Conservation (phyloP, 2,329 filamentous ascomycete genomes). For the Ophiostoma australiae region DNA sequence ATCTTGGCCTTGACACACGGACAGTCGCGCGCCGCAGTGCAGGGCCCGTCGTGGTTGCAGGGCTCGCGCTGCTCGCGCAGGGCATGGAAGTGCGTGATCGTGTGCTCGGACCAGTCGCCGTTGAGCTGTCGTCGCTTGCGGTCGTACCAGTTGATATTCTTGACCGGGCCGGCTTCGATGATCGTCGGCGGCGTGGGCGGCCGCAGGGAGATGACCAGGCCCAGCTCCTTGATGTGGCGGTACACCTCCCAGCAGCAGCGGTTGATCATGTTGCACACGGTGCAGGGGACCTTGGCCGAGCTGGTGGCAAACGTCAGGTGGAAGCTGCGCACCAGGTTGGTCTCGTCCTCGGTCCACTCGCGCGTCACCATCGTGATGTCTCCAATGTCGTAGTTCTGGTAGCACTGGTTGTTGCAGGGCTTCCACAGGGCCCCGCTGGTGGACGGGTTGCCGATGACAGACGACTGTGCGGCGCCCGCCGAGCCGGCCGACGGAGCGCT, state of each 20-base stretch:
- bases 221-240: slow-evolving; percentile 40
- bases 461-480: neutral
- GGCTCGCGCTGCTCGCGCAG: slow-evolving; percentile 56
- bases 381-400: slow-evolving; percentile 35
- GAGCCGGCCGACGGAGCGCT: neutral
- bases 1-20: slow-evolving; percentile 57
- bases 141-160: slow-evolving; percentile 52
- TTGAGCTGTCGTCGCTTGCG: slow-evolving; percentile 49
- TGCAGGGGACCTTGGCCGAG: slow-evolving; percentile 44
- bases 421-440: neutral
- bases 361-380: slow-evolving; percentile 34
- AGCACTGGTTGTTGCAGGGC: slow-evolving; percentile 43
- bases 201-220: slow-evolving; percentile 35
- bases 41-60: slow-evolving; percentile 66
- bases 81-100: slow-evolving; percentile 51
- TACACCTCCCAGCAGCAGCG: slow-evolving; percentile 51
- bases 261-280: slow-evolving; percentile 47
- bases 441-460: neutral
- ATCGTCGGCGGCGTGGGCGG: slow-evolving; percentile 27
- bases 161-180: slow-evolving; percentile 37
- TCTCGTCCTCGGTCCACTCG: slow-evolving; percentile 48
- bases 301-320: slow-evolving; percentile 43
- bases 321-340: slow-evolving; percentile 45
- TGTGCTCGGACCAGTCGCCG: slow-evolving; percentile 53
- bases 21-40: slow-evolving; percentile 53